phyloP scores from a whole-genome alignment of 2,329 filamentous ascomycete genomes.

The Huntiella bhutanensis region DNA sequence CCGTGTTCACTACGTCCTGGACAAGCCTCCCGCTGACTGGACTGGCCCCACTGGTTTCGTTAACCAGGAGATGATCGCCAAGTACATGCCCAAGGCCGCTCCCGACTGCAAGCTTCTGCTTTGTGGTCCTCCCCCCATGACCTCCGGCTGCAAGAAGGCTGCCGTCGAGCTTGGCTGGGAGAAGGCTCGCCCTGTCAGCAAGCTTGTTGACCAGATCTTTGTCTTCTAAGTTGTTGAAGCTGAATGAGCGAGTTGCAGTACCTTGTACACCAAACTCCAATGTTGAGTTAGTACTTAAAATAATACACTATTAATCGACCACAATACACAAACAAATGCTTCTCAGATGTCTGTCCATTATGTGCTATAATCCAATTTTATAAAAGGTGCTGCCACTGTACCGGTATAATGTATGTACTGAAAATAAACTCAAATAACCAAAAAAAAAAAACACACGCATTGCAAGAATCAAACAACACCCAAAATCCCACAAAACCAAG shows the following conservation, averaged over 20 bases:
- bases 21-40: conserved; percentile 88
- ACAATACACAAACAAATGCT: too few species aligned
- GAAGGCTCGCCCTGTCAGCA: conserved; percentile 88
- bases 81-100: conserved; percentile 65
- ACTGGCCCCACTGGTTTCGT: conserved; percentile 86
- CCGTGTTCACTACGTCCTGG: conserved; percentile 83
- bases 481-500: not conserved
- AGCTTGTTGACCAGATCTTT: conserved; percentile 95
- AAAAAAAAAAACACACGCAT: not conserved
- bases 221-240: conserved; percentile 40
- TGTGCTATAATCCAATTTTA: not conserved
- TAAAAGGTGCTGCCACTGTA: conserved; percentile 6
- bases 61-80: conserved; percentile 81
- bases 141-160: conserved; percentile 91
- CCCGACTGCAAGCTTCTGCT: conserved; percentile 82
- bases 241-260: too few species aligned
- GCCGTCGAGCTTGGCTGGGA: conserved; percentile 75
- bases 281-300: too few species aligned
- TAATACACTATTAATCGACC: too few species aligned
- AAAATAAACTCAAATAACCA: not conserved
- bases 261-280: too few species aligned
- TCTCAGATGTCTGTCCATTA: too few species aligned
- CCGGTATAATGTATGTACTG: conserved; percentile 2
- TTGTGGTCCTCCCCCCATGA: conserved; percentile 92
- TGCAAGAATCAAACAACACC: not conserved